Base-by-base conservation (phyloP, 345 rosid species). In the Anacardium occidentale region DNA sequence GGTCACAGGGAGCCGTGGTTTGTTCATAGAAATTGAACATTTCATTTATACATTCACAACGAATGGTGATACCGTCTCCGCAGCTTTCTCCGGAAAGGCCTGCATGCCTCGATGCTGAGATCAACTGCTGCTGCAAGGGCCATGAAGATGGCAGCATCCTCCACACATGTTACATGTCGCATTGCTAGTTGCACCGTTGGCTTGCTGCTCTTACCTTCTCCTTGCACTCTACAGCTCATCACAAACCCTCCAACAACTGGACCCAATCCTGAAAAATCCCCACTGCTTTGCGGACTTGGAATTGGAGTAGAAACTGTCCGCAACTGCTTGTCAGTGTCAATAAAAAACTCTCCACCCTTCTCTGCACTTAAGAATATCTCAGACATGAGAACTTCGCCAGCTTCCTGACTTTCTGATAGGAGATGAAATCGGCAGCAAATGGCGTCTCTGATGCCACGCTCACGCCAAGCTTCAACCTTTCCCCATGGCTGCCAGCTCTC, bases 401-500 rank as follows among this genome's bases (percentile, higher is more conserved):
- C 86, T 52, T 90, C 97, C 79, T 87, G 88, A 62, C 78, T 89
- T 74, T 89, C 92, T 0, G 98, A 88, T 32, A 94, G 75, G 71
- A 94, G 88, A 77, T 89, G 93, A 75, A 94, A 94, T 55, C 94
- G 83, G 81, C 94, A 90, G 83, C 97, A 94, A 1, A 94, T 72
- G 0, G 96, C 83, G 80, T 94, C 97, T 78, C 97, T 85, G 57
- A 90, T 79, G 68, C 98, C 94, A 3, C 98, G 96, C 79, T 94
- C 98, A 4, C 96, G 93, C 98, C 98, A 94, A 2, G 91, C 96
- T 79, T 94, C 96, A 0, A 94, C 92, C 85, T 87, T 94, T 81
- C 97, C 97, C 97, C 98, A 94, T 10, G 98, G 98, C 78, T 89
- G 89, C 98, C 97, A 94, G 87, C 93, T 87, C 80, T 88, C 93